Evolutionary conservation across 2,329 filamentous ascomycete species (phyloP).

Genomic region (Ceratocystis destructans): DNA sequence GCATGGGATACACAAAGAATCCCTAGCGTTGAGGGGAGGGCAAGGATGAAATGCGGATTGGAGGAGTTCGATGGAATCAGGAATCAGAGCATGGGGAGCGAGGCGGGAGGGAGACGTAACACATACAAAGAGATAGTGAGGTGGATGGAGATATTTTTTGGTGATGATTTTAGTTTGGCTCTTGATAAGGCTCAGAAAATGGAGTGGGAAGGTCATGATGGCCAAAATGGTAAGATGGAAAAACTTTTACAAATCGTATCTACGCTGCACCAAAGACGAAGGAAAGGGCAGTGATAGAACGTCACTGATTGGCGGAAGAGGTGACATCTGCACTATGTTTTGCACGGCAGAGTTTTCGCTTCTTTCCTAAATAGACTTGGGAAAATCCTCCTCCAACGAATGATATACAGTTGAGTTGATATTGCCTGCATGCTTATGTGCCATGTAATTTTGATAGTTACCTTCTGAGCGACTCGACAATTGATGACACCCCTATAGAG

Average conservation of each 20-base stretch:
- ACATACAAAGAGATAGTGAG: slow-evolving; percentile 3
- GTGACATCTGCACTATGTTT: neutral
- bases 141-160: neutral
- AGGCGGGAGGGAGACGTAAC: neutral
- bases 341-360: slow-evolving; percentile 2
- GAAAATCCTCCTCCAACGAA: neutral
- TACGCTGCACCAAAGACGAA: neutral
- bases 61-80: slow-evolving; percentile 5
- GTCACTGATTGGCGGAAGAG: neutral
- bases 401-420: neutral
- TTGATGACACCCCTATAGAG: neutral
- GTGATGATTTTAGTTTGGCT: neutral
- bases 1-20: slow-evolving; percentile 8
- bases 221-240: neutral
- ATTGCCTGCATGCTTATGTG: neutral
- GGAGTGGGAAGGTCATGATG: neutral
- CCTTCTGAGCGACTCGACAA: neutral
- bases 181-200: neutral
- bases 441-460: neutral
- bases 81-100: slow-evolving; percentile 4
- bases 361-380: slow-evolving; percentile 3
- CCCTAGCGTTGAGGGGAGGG: neutral
- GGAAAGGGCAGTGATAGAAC: neutral
- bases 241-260: neutral
- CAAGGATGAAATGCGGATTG: neutral